A percentile compares a stretch with the other conserved stretches of the same genome.
phyloP scores from a whole-genome alignment of 2,329 filamentous ascomycete genomes.

The Aphanocladium album region DNA sequence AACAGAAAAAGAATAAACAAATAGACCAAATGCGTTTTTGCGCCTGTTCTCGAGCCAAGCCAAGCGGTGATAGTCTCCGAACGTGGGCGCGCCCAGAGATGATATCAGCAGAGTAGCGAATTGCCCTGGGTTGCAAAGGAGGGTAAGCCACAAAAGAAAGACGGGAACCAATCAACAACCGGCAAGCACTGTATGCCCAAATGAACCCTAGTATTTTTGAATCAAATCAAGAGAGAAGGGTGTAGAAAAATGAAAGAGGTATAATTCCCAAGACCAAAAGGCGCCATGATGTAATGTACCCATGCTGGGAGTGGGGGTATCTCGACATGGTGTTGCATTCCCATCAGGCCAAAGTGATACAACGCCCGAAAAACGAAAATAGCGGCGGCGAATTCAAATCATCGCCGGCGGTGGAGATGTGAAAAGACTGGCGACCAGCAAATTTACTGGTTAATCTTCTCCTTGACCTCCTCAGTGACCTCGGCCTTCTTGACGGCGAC shows the following conservation, averaged over 20 bases:
- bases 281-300: background rate
- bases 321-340: conserved; percentile 3
- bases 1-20: conserved; percentile 2
- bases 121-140: background rate
- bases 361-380: conserved; percentile 6
- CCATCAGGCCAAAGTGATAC: background rate
- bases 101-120: background rate
- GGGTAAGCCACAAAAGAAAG: conserved; percentile 6
- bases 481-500: conserved; percentile 59
- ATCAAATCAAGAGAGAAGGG: background rate
- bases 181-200: conserved; percentile 12
- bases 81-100: too few relatives aligned
- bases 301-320: background rate
- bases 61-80: background rate
- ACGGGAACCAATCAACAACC: conserved; percentile 11
- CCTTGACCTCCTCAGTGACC: conserved; percentile 48
- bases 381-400: background rate
- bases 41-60: conserved; percentile 3
- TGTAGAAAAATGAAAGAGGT: background rate
- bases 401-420: background rate
- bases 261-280: background rate
- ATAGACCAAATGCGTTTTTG: background rate
- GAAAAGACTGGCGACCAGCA: background rate
- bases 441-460: conserved; percentile 43
- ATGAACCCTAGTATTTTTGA: background rate